phyloP scores from a whole-genome alignment of 768 basidiomycete species.

The Suillus ampliporus region DNA sequence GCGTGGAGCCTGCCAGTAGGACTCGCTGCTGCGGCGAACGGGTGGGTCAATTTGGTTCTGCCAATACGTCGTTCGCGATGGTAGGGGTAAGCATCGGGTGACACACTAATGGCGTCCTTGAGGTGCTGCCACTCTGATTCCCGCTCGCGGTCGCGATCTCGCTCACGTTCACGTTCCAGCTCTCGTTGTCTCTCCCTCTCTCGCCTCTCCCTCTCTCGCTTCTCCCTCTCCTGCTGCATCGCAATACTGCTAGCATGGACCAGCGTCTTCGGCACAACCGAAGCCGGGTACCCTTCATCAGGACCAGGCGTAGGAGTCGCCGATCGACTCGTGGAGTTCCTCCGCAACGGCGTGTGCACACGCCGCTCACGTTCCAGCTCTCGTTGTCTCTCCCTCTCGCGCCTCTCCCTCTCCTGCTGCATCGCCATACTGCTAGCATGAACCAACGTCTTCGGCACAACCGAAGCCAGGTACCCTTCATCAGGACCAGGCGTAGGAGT shows the following conservation, averaged over 20 bases:
- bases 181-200: conserved; percentile 37
- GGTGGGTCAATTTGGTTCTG: conserved; percentile 23
- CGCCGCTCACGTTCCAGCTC: conserved; percentile 35
- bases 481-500: background rate
- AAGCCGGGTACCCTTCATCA: background rate
- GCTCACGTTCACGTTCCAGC: conserved; percentile 34
- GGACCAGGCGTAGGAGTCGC: background rate
- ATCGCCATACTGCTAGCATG: conserved; percentile 60
- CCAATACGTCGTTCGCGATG: conserved; percentile 23
- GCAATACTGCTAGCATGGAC: conserved; percentile 61
- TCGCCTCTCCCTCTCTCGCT: conserved; percentile 51
- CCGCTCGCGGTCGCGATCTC: conserved; percentile 23
- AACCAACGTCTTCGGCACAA: conserved; percentile 39
- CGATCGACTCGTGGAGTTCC: background rate
- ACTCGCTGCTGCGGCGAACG: conserved; percentile 15
- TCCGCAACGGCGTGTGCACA: conserved; percentile 13
- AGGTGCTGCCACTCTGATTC: conserved; percentile 23
- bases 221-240: too few species aligned
- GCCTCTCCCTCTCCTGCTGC: conserved; percentile 53
- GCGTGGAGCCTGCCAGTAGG: conserved; percentile 69
- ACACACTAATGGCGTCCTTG: conserved; percentile 36
- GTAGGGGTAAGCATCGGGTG: conserved; percentile 22
- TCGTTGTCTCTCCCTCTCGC: conserved; percentile 38
- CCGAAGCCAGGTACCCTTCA: background rate
- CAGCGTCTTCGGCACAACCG: conserved; percentile 29